Evolutionary conservation across 768 basidiomycete genomes (phyloP).

Genomic region (Amanita pallidorosea): DNA sequence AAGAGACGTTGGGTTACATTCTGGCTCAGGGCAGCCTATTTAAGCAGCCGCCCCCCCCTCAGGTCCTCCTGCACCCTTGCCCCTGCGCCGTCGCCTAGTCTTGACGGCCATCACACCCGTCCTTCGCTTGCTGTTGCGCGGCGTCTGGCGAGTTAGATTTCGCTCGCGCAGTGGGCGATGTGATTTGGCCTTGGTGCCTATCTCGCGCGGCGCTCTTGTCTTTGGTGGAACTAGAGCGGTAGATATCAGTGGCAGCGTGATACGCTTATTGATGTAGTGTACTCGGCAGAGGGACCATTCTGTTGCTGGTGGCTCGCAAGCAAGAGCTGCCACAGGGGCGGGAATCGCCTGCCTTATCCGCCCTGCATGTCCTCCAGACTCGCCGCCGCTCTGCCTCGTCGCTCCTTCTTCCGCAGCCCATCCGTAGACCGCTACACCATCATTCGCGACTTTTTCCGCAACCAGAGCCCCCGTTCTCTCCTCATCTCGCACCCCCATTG

Average conservation of each 20-base stretch:
- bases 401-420: slow-evolving; percentile 8
- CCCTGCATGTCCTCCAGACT: neutral
- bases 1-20: no score
- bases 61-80: neutral
- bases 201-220: slow-evolving; percentile 3
- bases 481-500: neutral
- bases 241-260: neutral
- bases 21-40: no score
- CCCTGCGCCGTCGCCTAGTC: neutral
- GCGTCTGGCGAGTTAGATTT: neutral
- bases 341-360: slow-evolving; percentile 1
- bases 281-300: slow-evolving; percentile 2
- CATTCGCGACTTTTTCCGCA: slow-evolving; percentile 48
- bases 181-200: neutral
- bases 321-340: neutral
- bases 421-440: slow-evolving; percentile 45
- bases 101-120: neutral
- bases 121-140: neutral
- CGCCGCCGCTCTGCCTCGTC: neutral
- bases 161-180: slow-evolving; percentile 1
- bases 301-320: neutral
- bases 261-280: neutral
- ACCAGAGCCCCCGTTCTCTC: slow-evolving; percentile 13
- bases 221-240: neutral
- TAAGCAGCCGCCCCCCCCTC: no score